These are phyloP conservation scores for Polyporus arcularius DNA, from an alignment of 768 basidiomycete genomes.

Conservation along the genomic window DNA sequence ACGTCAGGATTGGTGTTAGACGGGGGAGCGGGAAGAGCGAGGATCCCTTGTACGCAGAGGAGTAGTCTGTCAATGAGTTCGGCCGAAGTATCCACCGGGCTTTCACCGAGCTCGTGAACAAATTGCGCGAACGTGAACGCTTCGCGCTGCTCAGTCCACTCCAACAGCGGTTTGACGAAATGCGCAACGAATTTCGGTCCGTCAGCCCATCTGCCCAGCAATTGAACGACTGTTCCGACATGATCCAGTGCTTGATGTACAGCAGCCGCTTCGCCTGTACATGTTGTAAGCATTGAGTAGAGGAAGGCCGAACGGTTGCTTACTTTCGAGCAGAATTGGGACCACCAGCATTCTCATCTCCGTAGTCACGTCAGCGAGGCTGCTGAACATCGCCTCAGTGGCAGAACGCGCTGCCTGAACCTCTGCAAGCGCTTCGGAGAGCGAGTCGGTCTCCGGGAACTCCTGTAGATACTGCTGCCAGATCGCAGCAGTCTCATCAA, in stretches of 20 bases:
- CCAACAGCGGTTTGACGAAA: conserved; percentile 34
- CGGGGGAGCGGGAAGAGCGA: conserved; percentile 26
- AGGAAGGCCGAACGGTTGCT: background rate
- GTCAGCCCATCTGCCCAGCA: conserved; percentile 9
- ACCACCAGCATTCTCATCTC: conserved; percentile 30
- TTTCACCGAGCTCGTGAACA: background rate
- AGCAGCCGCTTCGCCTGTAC: conserved; percentile 12
- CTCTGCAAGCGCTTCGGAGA: conserved; percentile 24
- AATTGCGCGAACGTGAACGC: conserved; percentile 1
- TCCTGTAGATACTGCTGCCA: conserved; percentile 24
- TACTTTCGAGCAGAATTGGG: conserved; percentile 42
- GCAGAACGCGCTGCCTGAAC: conserved; percentile 20
- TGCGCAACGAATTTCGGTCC: conserved; percentile 20
- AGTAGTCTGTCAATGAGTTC: conserved; percentile 63
- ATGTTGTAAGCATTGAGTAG: background rate
- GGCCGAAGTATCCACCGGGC: conserved; percentile 33
- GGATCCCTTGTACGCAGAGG: conserved; percentile 62
- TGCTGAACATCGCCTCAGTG: conserved; percentile 20
- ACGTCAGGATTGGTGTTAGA: conserved; percentile 27
- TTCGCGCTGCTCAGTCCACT: conserved; percentile 29
- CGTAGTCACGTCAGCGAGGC: conserved; percentile 26
- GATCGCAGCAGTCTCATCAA: conserved; percentile 29
- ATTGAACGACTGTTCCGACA: background rate
- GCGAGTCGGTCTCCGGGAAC: conserved; percentile 33
- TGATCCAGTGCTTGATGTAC: conserved; percentile 10